Evolutionary conservation across 164 flowering plant species (phyloP).

Genomic region (Vitis rupestris): DNA sequence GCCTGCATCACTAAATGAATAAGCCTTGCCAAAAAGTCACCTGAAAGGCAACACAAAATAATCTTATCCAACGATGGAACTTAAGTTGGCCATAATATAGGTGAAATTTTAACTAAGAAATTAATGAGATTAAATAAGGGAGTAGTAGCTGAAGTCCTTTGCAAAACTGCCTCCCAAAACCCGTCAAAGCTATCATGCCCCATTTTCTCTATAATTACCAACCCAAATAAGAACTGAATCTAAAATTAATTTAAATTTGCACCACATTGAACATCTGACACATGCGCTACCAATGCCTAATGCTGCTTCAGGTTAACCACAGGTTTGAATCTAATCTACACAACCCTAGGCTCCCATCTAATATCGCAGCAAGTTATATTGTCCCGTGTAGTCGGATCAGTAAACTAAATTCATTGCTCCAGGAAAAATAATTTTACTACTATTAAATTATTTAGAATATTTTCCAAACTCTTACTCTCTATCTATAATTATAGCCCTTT

Average conservation of each 20-base stretch:
- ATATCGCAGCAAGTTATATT: too few species aligned
- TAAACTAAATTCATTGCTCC: too few species aligned
- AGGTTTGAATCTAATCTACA: too few species aligned
- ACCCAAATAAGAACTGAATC: too few species aligned
- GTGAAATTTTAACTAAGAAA: neutral
- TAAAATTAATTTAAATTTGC: too few species aligned
- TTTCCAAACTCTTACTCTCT: constrained; percentile 12
- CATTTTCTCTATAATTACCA: neutral
- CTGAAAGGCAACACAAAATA: constrained; percentile 4
- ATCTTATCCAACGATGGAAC: neutral
- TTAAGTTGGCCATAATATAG: neutral
- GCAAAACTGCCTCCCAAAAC: neutral
- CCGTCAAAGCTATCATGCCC: neutral
- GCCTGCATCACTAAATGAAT: neutral
- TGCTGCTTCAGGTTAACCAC: too few species aligned
- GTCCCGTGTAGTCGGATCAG: too few species aligned
- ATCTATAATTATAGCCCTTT: constrained; percentile 70
- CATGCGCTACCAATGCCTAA: too few species aligned
- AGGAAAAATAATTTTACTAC: neutral
- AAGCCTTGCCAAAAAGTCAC: constrained; percentile 1
- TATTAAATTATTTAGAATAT: neutral
- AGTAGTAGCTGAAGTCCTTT: neutral
- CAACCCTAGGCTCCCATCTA: too few species aligned
- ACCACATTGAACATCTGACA: too few species aligned
- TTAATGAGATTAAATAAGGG: neutral